Evolutionary conservation across 768 basidiomycete genomes (phyloP).

Genomic region (Agaricus subrufescens): DNA sequence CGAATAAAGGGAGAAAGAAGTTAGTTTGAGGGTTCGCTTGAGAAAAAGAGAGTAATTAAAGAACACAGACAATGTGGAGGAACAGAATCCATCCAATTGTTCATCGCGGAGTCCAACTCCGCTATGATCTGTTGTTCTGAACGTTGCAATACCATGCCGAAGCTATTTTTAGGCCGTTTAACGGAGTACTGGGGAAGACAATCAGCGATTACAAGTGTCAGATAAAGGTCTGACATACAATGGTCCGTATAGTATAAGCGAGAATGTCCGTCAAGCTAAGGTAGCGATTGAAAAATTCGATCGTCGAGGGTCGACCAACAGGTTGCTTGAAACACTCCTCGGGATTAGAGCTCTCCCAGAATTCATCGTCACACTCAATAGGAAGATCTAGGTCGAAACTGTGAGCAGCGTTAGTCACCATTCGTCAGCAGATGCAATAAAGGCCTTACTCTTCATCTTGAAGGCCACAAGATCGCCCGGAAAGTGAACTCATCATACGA

Average conservation of each 20-base stretch:
- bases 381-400: conserved; percentile 73
- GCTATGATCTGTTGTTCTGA: conserved; percentile 64
- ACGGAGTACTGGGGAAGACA: conserved; percentile 57
- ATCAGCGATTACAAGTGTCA: background rate
- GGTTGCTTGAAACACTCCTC: conserved; percentile 54
- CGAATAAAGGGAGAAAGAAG: background rate
- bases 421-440: background rate
- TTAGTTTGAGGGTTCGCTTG: background rate
- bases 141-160: conserved; percentile 40
- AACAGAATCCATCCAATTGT: conserved; percentile 72
- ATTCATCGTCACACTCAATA: conserved; percentile 63
- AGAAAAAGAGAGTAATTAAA: background rate
- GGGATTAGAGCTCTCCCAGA: conserved; percentile 48
- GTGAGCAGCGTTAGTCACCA: background rate
- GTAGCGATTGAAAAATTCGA: conserved; percentile 53
- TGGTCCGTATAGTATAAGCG: conserved; percentile 52
- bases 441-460: conserved; percentile 64
- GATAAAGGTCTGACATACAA: conserved; percentile 33
- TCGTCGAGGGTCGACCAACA: conserved; percentile 43
- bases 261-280: conserved; percentile 58
- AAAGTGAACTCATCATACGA: conserved; percentile 37
- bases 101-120: conserved; percentile 71
- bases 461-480: conserved; percentile 68
- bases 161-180: conserved; percentile 50
- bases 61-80: conserved; percentile 45